These are phyloP conservation scores for Pythium coloratum DNA, from an alignment of 352 stramenopile genomes.

Conservation along the genomic window DNA sequence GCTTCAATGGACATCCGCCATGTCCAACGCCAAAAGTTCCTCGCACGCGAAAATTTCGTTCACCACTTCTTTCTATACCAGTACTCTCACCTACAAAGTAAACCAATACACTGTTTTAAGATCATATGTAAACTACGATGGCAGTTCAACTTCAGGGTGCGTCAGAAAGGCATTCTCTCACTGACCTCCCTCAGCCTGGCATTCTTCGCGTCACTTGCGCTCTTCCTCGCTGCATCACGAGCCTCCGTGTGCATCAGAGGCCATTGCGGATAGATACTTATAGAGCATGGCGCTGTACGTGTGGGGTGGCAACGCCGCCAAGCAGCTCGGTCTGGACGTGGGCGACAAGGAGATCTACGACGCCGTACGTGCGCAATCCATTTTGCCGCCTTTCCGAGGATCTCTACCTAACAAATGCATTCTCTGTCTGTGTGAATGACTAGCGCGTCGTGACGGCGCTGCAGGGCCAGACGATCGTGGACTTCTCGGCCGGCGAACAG, in stretches of 20 bases:
- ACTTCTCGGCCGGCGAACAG: slow-evolving; percentile 71
- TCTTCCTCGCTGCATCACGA: not conserved
- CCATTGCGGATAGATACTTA: not conserved
- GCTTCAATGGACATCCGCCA: slow-evolving; percentile 1
- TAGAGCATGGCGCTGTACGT: slow-evolving; percentile 67
- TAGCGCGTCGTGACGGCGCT: slow-evolving; percentile 61
- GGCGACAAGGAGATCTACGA: slow-evolving; percentile 61
- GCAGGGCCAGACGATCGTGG: slow-evolving; percentile 55
- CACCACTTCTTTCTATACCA: not conserved
- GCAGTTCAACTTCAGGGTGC: slow-evolving; percentile 25
- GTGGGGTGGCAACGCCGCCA: slow-evolving; percentile 70
- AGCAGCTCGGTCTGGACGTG: slow-evolving; percentile 65
- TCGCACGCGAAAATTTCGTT: not conserved
- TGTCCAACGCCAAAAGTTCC: slow-evolving; percentile 2
- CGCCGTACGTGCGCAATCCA: slow-evolving; percentile 31
- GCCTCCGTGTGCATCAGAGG: not conserved
- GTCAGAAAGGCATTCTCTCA: not conserved
- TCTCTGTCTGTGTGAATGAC: not conserved
- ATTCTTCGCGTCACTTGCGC: slow-evolving; percentile 4
- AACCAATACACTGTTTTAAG: not conserved
- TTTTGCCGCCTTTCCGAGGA: not conserved
- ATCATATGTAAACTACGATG: slow-evolving; percentile 9
- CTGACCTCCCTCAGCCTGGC: not conserved
- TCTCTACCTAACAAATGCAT: not conserved
- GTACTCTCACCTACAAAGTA: not conserved